Conservation (phyloP, 768 basidiomycete genomes). For the Mycena indigotica region DNA sequence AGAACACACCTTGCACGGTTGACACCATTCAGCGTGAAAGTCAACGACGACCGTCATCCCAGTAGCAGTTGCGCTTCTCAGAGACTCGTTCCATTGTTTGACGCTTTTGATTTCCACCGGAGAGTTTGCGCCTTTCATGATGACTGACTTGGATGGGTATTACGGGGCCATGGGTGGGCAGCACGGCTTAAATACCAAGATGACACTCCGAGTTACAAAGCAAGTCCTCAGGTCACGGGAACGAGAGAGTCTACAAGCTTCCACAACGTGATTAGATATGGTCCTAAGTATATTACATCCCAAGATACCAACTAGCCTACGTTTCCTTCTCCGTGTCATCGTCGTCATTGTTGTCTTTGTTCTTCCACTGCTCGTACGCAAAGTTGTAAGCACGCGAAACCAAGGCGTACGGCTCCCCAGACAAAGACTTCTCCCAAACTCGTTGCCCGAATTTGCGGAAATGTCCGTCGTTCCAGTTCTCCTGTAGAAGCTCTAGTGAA, state of each 20-base stretch:
- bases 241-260: neutral
- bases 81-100: slow-evolving; percentile 42
- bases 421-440: slow-evolving; percentile 65
- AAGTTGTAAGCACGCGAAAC: slow-evolving; percentile 43
- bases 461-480: slow-evolving; percentile 59
- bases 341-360: slow-evolving; percentile 45
- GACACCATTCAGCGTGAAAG: slow-evolving; percentile 24
- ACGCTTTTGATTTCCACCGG: slow-evolving; percentile 14
- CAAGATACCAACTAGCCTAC: slow-evolving; percentile 5
- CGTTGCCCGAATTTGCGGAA: slow-evolving; percentile 58
- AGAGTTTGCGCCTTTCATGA: neutral
- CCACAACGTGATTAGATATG: neutral
- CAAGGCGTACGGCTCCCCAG: slow-evolving; percentile 59
- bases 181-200: neutral
- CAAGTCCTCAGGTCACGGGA: neutral
- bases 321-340: slow-evolving; percentile 29
- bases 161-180: neutral
- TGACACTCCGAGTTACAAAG: neutral
- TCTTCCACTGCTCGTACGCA: slow-evolving; percentile 50
- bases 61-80: slow-evolving; percentile 29
- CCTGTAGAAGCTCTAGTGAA: slow-evolving; percentile 51
- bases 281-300: too few relatives aligned
- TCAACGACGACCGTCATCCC: slow-evolving; percentile 19
- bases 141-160: neutral
- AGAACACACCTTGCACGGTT: slow-evolving; percentile 26